Evolutionary conservation across 129 eudicot species (phyloP), one percentile per base, ranked within the genome.

Genomic region (Escallonia rubra): DNA sequence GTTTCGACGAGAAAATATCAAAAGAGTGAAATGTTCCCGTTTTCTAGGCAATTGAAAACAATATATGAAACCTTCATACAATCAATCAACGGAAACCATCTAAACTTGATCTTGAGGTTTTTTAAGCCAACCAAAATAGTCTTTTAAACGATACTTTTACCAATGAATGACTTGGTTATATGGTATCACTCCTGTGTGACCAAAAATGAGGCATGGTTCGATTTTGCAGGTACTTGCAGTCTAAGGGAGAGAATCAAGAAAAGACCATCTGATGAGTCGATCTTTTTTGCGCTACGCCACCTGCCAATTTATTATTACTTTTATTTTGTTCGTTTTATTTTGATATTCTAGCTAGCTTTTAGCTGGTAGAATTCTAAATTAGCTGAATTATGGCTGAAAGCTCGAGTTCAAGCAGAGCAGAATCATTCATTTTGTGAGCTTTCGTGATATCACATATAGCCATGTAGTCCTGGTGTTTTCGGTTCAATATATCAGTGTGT

Each of bases 181-280:
- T 23, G 34, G 34, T 23, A 23, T 23, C 34, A 23, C 34, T 23
- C 34, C 34, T 23, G 34, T 23, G 34, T 23, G 34, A 23, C 34
- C 34, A 23, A 0, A 23, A 23, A 23, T 23, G 34, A 43, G 43
- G 67, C 64, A 34, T 81, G 76, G 58, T 14, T 79, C 34, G 12
- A 73, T 57, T 39, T 76, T 75, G 50, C 84, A 83, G 88, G 81
- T 79, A 65, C 68, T 66, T 61, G 76, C 45, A 69, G 61, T 70
- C 56, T 65, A 42, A 78, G 57, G 49, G 68, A 86, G 85, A 83
- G 82, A 83, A 75, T 83, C 79, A 74, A 69, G 85, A 76, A 23
- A 69, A 63, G 77, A 68, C 59, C 41, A 60, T 54, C 64, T 73
- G 61, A 54, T 43, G 61, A 68, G 73, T 65, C 73, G 71, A 67